Conservation (phyloP, 129 eudicot species). For the carrot (Daucus carota) region DH1_v3.0 NC_030387.2:38400501-38401000, state of each 20-base stretch:
- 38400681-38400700: neutral
- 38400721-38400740: constrained; percentile 2
- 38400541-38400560: constrained; percentile 6
- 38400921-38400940: neutral
- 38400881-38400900: neutral
- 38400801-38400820: constrained; percentile 6
- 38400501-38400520: constrained; percentile 49
- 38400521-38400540: constrained; percentile 20
- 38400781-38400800: constrained; percentile 7
- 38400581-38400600: constrained; percentile 2
- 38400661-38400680: too few relatives aligned
- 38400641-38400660: neutral
- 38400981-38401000: too few relatives aligned
- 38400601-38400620: constrained; percentile 31
- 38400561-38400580: neutral
- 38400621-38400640: constrained; percentile 19
- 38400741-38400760: neutral
- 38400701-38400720: neutral
- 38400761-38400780: neutral
- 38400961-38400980: neutral
- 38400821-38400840: neutral
- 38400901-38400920: neutral
- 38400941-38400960: neutral
- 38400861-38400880: neutral
- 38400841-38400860: constrained; percentile 4